A percentile compares a stretch with the other conserved stretches of the same genome.
Conservation (phyloP, 2,329 filamentous ascomycete species). For the Blastomyces silverae region DNA sequence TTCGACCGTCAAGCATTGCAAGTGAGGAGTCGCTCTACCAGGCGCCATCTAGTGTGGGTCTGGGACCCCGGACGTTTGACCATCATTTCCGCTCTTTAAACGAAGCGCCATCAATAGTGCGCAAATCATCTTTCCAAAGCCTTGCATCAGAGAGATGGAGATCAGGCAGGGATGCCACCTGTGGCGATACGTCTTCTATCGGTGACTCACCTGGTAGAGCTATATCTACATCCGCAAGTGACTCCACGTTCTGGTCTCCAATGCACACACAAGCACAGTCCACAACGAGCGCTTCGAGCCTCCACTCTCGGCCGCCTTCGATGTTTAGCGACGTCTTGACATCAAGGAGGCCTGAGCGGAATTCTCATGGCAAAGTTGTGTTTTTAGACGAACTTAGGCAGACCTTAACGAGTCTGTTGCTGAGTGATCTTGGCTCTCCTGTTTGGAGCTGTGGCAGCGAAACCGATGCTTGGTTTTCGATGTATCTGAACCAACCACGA, state of each 20-base stretch:
- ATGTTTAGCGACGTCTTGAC: conserved; percentile 36
- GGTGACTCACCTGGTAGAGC: conserved; percentile 57
- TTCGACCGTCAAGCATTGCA: conserved; percentile 40
- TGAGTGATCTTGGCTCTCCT: conserved; percentile 82
- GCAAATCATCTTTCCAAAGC: conserved; percentile 62
- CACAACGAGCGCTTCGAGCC: conserved; percentile 56
- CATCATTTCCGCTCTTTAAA: conserved; percentile 29
- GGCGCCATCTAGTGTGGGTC: conserved; percentile 24
- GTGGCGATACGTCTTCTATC: conserved; percentile 54
- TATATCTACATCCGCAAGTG: conserved; percentile 64
- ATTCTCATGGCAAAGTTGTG: conserved; percentile 61
- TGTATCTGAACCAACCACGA: conserved; percentile 46
- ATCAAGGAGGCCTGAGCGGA: conserved; percentile 34
- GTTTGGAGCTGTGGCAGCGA: conserved; percentile 87
- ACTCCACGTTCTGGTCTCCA: conserved; percentile 87
- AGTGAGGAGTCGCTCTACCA: conserved; percentile 38
- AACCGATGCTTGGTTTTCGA: conserved; percentile 77
- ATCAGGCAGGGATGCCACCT: conserved; percentile 50
- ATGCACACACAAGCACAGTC: conserved; percentile 63
- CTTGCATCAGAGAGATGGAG: conserved; percentile 62
- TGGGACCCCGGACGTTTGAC: conserved; percentile 28
- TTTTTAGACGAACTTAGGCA: conserved; percentile 74
- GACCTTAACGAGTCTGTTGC: conserved; percentile 70
- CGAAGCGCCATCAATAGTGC: conserved; percentile 35
- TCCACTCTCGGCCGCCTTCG: conserved; percentile 41